Evolutionary conservation across 495 filamentous ascomycete species (phyloP), one percentile per base, ranked within the genome.

Genomic region (Friedmanniomyces endolithicus): DNA sequence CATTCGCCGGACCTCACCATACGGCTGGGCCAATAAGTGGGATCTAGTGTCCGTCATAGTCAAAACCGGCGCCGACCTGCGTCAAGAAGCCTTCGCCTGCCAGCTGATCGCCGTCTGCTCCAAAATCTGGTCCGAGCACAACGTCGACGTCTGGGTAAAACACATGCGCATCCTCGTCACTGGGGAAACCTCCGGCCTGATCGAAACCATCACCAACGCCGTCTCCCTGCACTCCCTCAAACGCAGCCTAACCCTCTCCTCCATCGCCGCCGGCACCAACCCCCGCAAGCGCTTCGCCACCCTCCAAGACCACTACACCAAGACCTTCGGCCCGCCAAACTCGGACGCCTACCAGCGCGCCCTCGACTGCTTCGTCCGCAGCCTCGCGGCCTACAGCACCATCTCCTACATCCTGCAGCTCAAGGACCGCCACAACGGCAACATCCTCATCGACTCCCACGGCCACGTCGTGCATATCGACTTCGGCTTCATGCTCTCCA

Each of bases 401-500:
- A 83, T 88, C 53, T 83, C 77, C 55, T 87, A 87, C 63, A 74
- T 88, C 58, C 71, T 88, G 45, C 84, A 87, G 63, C 73, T 88
- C 24, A 88, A 88, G 62, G 84, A 88, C 63, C 73, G 84, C n/a
- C 84, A 88, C 68, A 88, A 88, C 62, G 84, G 84, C 17, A 88
- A 88, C 61, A 81, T 88, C 29, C 71, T 88, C 44, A 84, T 88
- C 60, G 84, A 88, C 62, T 85, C 85, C 63, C 77, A 83, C 63
- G 84, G 84, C 16, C 84, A 88, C 61, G 85, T 87, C 24, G 84
- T 88, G 55, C 84, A 88, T 63, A 88, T 88, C 55, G 84, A 88
- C 67, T 88, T 88, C 65, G 84, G 84, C 44, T 88, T 88, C 65
- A 88, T 88, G 84, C 74, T 88, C 44, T 84, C 80, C 7, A 88